Conservation (phyloP, 108 stramenopile genomes). For the Asterionellopsis glacialis region DNA sequence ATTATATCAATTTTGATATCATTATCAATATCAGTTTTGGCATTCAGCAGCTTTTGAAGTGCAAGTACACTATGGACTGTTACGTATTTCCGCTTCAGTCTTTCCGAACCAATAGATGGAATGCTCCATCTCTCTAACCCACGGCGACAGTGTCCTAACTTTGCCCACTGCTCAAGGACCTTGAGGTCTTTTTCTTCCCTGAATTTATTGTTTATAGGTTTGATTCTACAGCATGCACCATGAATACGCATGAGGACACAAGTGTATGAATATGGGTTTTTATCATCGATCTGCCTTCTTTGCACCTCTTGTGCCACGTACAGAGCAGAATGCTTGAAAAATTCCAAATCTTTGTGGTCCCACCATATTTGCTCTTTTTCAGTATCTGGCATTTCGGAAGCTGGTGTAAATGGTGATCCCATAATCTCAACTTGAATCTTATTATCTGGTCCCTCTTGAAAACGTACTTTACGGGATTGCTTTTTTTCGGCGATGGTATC, state of each 20-base stretch:
- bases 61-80: neutral
- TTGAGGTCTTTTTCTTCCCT: neutral
- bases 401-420: neutral
- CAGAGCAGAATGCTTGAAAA: neutral
- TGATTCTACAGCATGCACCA: neutral
- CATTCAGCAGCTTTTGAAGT: neutral
- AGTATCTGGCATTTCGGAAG: neutral
- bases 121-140: conserved; percentile 6
- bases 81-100: neutral
- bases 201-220: neutral
- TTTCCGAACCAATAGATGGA: neutral
- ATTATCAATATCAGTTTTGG: too few species aligned
- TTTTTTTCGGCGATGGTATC: too few species aligned
- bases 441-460: too few species aligned
- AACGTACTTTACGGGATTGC: too few species aligned
- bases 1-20: too few species aligned
- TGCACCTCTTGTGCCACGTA: neutral
- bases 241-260: neutral
- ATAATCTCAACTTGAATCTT: too few species aligned
- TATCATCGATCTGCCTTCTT: neutral
- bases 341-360: neutral
- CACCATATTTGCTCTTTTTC: conserved; percentile 2
- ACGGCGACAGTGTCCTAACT: neutral
- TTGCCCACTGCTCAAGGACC: neutral
- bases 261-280: neutral